Conservation (phyloP, 768 basidiomycete species). For the Serpula lacrymans region DNA sequence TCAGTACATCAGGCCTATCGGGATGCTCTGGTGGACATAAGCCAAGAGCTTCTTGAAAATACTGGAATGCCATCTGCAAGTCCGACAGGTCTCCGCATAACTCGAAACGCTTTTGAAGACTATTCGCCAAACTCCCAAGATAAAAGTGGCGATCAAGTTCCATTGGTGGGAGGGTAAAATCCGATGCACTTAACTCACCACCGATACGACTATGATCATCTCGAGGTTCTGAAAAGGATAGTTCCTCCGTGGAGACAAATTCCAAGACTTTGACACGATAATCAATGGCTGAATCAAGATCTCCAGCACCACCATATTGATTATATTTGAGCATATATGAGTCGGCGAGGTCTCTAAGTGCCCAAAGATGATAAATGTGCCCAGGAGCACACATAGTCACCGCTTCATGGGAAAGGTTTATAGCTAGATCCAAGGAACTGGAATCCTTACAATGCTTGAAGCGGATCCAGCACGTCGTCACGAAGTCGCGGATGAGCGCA, state of each 20-base stretch:
- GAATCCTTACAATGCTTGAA: slow-evolving; percentile 11
- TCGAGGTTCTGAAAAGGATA: too few relatives aligned
- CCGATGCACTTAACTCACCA: too few relatives aligned
- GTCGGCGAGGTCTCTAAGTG: slow-evolving; percentile 14
- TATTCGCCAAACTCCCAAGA: too few relatives aligned
- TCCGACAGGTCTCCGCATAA: slow-evolving; percentile 1
- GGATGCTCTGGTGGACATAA: slow-evolving; percentile 6
- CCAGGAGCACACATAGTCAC: slow-evolving; percentile 9
- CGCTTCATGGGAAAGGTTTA: slow-evolving; percentile 14
- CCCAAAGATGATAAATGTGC: too few relatives aligned
- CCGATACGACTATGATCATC: too few relatives aligned
- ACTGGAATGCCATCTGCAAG: not conserved
- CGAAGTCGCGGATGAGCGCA: too few relatives aligned
- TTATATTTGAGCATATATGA: slow-evolving; percentile 11
- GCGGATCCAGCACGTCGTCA: too few relatives aligned
- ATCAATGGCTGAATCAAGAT: slow-evolving; percentile 9
- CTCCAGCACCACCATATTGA: slow-evolving; percentile 6
- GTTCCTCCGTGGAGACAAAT: slow-evolving; percentile 5
- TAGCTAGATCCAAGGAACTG: slow-evolving; percentile 13
- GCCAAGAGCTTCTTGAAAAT: slow-evolving; percentile 4
- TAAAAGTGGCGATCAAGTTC: too few relatives aligned
- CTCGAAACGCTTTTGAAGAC: not conserved
- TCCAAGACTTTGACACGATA: slow-evolving; percentile 13
- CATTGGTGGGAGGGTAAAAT: too few relatives aligned
- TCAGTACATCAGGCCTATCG: slow-evolving; percentile 2